Conservation (phyloP, 148 eudicot genomes). For the Spergularia bocconei region DNA sequence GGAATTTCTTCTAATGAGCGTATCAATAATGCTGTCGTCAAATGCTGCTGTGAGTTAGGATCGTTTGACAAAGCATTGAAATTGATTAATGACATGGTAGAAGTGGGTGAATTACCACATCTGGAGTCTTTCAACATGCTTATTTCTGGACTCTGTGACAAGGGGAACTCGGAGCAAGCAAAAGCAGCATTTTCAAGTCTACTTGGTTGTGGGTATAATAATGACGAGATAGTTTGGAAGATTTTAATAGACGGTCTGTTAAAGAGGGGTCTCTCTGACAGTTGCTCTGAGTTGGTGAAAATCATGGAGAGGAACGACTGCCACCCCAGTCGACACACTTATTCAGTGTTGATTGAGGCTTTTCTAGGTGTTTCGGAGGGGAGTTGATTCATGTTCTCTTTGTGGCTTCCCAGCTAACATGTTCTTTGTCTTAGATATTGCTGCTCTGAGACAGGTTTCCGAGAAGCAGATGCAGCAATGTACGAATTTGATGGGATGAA, state of each 20-base stretch:
- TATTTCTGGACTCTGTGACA: constrained; percentile 65
- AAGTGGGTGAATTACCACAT: constrained; percentile 47
- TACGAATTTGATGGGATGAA: background rate
- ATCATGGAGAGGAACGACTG: constrained; percentile 66
- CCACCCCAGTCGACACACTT: constrained; percentile 51
- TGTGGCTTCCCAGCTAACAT: background rate
- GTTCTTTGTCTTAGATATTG: background rate
- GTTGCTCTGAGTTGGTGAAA: constrained; percentile 54
- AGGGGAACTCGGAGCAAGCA: constrained; percentile 47
- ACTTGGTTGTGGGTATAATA: constrained; percentile 56
- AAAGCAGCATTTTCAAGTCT: constrained; percentile 51
- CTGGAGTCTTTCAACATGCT: constrained; percentile 49
- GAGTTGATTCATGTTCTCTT: constrained; percentile 6
- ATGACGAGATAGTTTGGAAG: constrained; percentile 88
- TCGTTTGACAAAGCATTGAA: constrained; percentile 51
- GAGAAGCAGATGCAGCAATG: background rate
- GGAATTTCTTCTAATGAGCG: constrained; percentile 55
- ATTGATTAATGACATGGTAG: constrained; percentile 42
- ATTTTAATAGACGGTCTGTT: constrained; percentile 71
- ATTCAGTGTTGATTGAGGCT: constrained; percentile 49
- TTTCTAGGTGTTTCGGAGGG: constrained; percentile 33
- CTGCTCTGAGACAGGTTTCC: background rate
- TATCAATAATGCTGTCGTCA: constrained; percentile 47
- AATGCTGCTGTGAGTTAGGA: constrained; percentile 56
- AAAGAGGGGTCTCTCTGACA: constrained; percentile 48